Evolutionary conservation across 768 basidiomycete genomes (phyloP), one percentile per base, ranked within the genome.

Genomic region (Lepiota venenata): DNA sequence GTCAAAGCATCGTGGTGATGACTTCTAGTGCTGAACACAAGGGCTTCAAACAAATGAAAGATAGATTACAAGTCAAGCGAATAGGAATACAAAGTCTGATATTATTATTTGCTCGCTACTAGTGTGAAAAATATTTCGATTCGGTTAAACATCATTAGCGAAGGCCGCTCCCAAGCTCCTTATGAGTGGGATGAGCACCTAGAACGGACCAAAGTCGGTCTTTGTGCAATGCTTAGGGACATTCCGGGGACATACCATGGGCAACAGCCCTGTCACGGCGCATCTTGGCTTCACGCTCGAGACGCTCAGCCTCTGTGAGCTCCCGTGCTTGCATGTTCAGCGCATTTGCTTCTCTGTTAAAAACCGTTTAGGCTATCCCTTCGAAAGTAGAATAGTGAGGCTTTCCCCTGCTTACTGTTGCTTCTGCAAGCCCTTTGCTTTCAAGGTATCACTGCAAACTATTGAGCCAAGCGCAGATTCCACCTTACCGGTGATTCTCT

Each of bases 241-340:
- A 9, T 4, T 4, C 8, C 10, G 9, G 32, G 32, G 32, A 32
- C 32, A 32, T 43, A 76, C 80, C 80, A 59, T 80, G 78, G 11
- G 68, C 78, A 21, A 81, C 79, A 4, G 80, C 81, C 8, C 79
- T 72, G 56, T 82, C 78, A 18, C 80, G 74, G 32, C 75, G 72
- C 64, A 71, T 59, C 37, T 70, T 37, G 9, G 80, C 81, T 59
- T 82, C 80, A 4, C 66, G 66, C 62, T 83, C 81, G 5, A 82
- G 68, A 11, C 77, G 73, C 63, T 82, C 79, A 15, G 82, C 81
- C 60, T 82, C 77, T 2, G 74, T 69, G 16, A 83, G 66, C 60
- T 82, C 81, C 6, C 65, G 62, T 22, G 73, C 71, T 63, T 83
- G 81, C 9, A 71, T 50, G n/a, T 55, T 76, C 77, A 37, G 56